phyloP scores from a whole-genome alignment of 768 basidiomycete species.

The Trametes punicea region DNA sequence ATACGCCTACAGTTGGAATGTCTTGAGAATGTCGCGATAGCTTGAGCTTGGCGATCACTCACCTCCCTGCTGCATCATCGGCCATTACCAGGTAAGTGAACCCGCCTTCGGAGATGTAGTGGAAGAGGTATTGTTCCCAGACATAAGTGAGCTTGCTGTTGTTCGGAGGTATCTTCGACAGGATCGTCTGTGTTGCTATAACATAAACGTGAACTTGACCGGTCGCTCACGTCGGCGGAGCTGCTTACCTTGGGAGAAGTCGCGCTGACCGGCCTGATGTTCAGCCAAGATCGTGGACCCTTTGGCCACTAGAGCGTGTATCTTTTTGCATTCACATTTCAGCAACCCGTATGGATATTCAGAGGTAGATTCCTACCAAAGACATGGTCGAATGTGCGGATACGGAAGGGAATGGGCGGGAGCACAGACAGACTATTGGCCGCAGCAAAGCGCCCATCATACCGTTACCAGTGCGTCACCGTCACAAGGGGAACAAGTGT shows the following conservation, averaged over 20 bases:
- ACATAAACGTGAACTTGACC: not conserved
- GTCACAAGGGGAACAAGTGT: conserved; percentile 1
- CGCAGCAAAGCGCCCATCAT: not conserved
- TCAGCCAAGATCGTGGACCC: conserved; percentile 83
- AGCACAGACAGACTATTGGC: not conserved
- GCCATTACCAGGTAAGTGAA: conserved; percentile 92
- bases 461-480: conserved; percentile 14
- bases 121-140: conserved; percentile 92
- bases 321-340: conserved; percentile 22
- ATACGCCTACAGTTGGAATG: conserved; percentile 54
- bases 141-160: conserved; percentile 79
- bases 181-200: conserved; percentile 79
- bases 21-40: not conserved
- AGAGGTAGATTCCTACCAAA: conserved; percentile 20
- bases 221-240: not conserved
- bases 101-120: conserved; percentile 88
- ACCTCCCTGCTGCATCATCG: conserved; percentile 90
- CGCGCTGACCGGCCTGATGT: conserved; percentile 72
- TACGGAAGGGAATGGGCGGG: not conserved
- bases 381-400: conserved; percentile 22
- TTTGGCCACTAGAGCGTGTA: conserved; percentile 81
- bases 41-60: conserved; percentile 19
- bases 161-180: conserved; percentile 94
- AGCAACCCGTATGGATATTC: not conserved
- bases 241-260: conserved; percentile 82